Evolutionary conservation across 352 stramenopile species (phyloP).

Genomic region (Achlya hypogyna): DNA sequence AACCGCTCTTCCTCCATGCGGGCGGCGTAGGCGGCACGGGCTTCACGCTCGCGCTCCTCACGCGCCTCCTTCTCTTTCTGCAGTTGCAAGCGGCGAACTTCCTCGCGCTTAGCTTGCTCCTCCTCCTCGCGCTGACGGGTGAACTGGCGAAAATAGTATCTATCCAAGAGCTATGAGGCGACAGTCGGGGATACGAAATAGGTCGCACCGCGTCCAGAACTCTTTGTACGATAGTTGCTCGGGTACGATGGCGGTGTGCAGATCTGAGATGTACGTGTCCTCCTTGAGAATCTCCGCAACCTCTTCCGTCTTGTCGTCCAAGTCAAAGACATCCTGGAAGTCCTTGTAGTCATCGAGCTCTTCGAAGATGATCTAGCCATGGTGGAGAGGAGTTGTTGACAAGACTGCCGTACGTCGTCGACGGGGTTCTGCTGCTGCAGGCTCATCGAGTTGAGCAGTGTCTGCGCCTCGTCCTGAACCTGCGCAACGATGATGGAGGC

Average conservation of each 20-base stretch:
- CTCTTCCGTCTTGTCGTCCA: constrained; percentile 60
- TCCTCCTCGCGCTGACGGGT: constrained; percentile 26
- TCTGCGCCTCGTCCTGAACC: constrained; percentile 65
- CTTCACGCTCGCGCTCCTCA: constrained; percentile 22
- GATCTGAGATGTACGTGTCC: constrained; percentile 38
- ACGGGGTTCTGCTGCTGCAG: constrained; percentile 47
- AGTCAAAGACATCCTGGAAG: constrained; percentile 51
- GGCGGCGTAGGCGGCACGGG: constrained; percentile 29
- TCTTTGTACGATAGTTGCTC: constrained; percentile 69
- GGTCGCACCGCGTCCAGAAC: constrained; percentile 62
- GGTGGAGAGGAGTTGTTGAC: not conserved
- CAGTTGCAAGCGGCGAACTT: constrained; percentile 22
- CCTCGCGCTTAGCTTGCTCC: constrained; percentile 27
- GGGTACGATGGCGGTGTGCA: constrained; percentile 66
- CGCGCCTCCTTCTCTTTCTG: constrained; percentile 23
- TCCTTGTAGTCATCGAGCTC: constrained; percentile 62
- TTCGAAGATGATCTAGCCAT: constrained; percentile 55
- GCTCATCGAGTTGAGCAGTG: constrained; percentile 57
- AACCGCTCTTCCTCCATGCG: constrained; percentile 31
- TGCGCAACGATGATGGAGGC: constrained; percentile 57
- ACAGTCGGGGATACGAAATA: not conserved
- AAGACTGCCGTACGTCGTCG: constrained; percentile 39
- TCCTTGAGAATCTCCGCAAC: constrained; percentile 49
- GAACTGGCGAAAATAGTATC: constrained; percentile 65
- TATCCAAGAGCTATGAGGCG: constrained; percentile 11